phyloP scores from a whole-genome alignment of 148 eudicot genomes.

The Gaultheria prostrata region DNA sequence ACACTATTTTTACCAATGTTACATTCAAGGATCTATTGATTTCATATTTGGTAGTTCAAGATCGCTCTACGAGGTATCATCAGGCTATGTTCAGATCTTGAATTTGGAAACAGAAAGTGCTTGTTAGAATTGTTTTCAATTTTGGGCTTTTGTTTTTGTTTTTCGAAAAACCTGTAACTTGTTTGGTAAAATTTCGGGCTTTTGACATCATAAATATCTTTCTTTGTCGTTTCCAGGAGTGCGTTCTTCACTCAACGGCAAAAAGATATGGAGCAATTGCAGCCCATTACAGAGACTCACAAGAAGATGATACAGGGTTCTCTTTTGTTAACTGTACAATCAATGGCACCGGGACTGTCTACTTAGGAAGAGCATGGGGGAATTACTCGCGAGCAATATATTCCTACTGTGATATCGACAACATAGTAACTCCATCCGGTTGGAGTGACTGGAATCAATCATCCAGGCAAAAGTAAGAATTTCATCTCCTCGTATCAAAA shows the following conservation, averaged over 20 bases:
- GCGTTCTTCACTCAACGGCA: slow-evolving; percentile 57
- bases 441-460: slow-evolving; percentile 79
- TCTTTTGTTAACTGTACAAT: slow-evolving; percentile 81
- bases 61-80: slow-evolving; percentile 68
- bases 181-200: too few species aligned
- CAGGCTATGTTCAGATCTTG: not conserved
- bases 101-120: not conserved
- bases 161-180: too few species aligned
- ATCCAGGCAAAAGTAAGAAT: slow-evolving; percentile 45
- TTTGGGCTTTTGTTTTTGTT: not conserved
- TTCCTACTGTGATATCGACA: slow-evolving; percentile 54
- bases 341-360: slow-evolving; percentile 51
- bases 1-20: slow-evolving; percentile 67
- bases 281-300: slow-evolving; percentile 66
- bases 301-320: slow-evolving; percentile 65
- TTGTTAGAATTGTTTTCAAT: not conserved
- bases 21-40: slow-evolving; percentile 76
- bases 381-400: slow-evolving; percentile 63
- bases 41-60: slow-evolving; percentile 85
- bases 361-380: slow-evolving; percentile 94
- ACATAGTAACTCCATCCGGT: slow-evolving; percentile 54
- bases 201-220: too few species aligned
- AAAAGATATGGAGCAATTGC: slow-evolving; percentile 72
- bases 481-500: not conserved
- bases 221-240: slow-evolving; percentile 35